Evolutionary conservation across 805 yeast species (phyloP).

Genomic region (Metschnikowia picachoensis): DNA sequence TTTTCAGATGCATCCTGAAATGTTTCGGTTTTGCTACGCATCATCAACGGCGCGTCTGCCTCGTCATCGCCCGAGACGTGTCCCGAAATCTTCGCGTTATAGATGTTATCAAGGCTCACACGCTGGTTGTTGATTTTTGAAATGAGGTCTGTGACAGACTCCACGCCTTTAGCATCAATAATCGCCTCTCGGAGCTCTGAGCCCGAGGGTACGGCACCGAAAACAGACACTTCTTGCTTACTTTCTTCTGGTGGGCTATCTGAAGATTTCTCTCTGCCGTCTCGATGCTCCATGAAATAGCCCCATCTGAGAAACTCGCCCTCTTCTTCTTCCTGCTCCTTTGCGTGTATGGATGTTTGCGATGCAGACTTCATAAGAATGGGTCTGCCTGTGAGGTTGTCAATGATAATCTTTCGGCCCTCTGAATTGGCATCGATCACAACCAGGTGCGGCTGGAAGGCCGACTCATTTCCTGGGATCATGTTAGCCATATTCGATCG

Average conservation of each 20-base stretch:
- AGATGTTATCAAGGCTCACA: slow-evolving; percentile 48
- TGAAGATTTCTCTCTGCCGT: slow-evolving; percentile 18
- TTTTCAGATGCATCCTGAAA: slow-evolving; percentile 7
- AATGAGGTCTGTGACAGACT: slow-evolving; percentile 63
- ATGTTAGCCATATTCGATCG: slow-evolving; percentile 1
- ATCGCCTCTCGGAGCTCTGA: slow-evolving; percentile 56
- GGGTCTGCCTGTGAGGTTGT: slow-evolving; percentile 68
- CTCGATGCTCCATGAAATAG: slow-evolving; percentile 66
- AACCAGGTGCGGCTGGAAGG: slow-evolving; percentile 62
- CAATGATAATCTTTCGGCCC: slow-evolving; percentile 53
- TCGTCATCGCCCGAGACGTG: background rate
- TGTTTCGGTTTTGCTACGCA: slow-evolving; percentile 1
- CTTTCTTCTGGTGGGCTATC: slow-evolving; percentile 6
- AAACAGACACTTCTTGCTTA: slow-evolving; percentile 23
- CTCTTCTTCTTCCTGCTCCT: slow-evolving; percentile 82
- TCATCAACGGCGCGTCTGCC: background rate
- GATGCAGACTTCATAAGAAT: slow-evolving; percentile 61
- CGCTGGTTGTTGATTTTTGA: slow-evolving; percentile 57
- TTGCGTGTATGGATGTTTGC: slow-evolving; percentile 64
- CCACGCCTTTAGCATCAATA: slow-evolving; percentile 71
- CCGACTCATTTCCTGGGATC: slow-evolving; percentile 19
- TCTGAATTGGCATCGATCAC: slow-evolving; percentile 60
- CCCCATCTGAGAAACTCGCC: slow-evolving; percentile 91
- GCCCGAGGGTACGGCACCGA: slow-evolving; percentile 49
- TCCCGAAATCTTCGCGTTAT: slow-evolving; percentile 21